Conservation (phyloP, 208 protist genomes). For the Lotmaria passim region DNA sequence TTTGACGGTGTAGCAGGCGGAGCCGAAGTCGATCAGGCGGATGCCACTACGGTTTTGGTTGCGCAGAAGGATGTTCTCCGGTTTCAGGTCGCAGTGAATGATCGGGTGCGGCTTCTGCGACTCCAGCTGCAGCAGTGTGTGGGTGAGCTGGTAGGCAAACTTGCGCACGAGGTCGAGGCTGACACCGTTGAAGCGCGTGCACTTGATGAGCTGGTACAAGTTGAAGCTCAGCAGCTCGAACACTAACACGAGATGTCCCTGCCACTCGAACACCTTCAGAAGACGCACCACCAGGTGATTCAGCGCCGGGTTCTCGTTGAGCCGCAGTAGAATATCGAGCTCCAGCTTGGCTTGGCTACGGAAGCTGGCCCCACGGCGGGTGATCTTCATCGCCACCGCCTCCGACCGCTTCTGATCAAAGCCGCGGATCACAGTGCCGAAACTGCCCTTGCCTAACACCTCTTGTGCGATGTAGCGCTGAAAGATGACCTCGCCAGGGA, state of each 20-base stretch:
- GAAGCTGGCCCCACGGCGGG: conserved; percentile 82
- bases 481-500: conserved; percentile 84
- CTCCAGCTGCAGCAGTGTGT: conserved; percentile 90
- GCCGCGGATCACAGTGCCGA: conserved; percentile 90
- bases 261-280: conserved; percentile 90
- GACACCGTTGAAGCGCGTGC: conserved; percentile 87
- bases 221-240: conserved; percentile 98
- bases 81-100: conserved; percentile 99
- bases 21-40: conserved; percentile 98
- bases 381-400: conserved; percentile 91
- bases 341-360: conserved; percentile 86
- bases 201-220: conserved; percentile 97
- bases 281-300: conserved; percentile 85
- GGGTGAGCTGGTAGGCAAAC: conserved; percentile 95
- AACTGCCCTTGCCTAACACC: conserved; percentile 90
- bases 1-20: conserved; percentile 93
- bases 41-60: conserved; percentile 93
- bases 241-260: conserved; percentile 96
- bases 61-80: conserved; percentile 94
- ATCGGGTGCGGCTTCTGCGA: conserved; percentile 86
- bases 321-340: conserved; percentile 77
- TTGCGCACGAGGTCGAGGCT: conserved; percentile 89
- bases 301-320: conserved; percentile 67
- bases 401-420: conserved; percentile 85
- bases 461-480: conserved; percentile 87